A percentile compares a stretch with the other conserved stretches of the same genome.
Evolutionary conservation across 371 early-diverging fungal species (phyloP).

Genomic region (Batkoa obscura): DNA sequence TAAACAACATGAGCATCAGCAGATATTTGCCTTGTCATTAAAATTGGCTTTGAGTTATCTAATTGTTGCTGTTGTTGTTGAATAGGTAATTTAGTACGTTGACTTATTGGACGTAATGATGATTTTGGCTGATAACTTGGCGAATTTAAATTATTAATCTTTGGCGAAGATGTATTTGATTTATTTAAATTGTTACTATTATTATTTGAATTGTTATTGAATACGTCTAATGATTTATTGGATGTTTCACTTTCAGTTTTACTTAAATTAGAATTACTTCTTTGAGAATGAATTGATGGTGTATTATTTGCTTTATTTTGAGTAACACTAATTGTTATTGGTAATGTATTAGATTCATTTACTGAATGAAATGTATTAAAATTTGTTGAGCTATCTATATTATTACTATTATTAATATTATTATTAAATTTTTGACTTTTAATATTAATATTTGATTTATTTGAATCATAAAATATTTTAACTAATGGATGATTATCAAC

Average conservation of each 20-base stretch:
- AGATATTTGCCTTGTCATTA: neutral
- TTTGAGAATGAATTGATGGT: neutral
- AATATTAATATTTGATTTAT: neutral
- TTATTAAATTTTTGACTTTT: neutral
- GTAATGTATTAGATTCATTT: neutral
- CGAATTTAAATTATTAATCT: neutral
- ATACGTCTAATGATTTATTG: neutral
- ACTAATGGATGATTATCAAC: neutral
- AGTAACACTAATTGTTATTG: neutral
- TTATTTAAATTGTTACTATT: neutral
- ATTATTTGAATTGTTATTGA: neutral
- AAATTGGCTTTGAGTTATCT: neutral
- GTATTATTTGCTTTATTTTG: neutral
- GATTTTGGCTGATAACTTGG: slow-evolving; percentile 2
- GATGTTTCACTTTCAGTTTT: neutral
- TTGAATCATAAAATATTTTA: neutral
- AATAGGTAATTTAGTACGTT: neutral
- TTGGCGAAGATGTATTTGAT: neutral
- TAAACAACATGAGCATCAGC: neutral
- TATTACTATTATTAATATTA: neutral
- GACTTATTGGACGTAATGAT: neutral
- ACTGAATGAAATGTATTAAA: neutral
- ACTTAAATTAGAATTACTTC: neutral
- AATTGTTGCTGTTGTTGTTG: neutral
- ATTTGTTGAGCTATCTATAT: neutral